Conservation (phyloP, 305 asterid species). For the Fraxinus dipetala region DNA sequence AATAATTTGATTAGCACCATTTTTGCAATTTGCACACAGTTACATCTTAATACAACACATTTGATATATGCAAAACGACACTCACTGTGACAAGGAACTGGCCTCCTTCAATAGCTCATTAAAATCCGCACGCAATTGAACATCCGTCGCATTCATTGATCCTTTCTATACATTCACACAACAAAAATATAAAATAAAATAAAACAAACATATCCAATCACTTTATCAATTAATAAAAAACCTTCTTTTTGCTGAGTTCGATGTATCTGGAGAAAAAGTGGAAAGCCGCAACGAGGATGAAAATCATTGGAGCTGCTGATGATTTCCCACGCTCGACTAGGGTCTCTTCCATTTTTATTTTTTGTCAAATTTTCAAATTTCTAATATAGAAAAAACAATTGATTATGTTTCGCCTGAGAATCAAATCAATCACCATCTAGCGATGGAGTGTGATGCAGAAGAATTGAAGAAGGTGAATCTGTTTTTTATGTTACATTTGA, state of each 20-base stretch:
- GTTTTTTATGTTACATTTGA: neutral
- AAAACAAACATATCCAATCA: neutral
- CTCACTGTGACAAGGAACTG: conserved; percentile 70
- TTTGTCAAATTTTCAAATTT: neutral
- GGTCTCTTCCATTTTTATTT: conserved; percentile 46
- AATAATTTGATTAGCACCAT: no score
- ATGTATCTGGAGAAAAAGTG: conserved; percentile 59
- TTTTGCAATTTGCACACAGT: no score
- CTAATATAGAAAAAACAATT: neutral
- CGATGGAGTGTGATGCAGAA: neutral
- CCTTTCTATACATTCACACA: conserved; percentile 42
- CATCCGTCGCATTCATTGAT: conserved; percentile 39
- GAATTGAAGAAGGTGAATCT: neutral
- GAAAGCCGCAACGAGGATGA: conserved; percentile 54
- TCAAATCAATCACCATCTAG: neutral
- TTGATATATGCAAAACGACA: neutral
- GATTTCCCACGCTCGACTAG: conserved; percentile 47
- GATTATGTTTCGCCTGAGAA: neutral
- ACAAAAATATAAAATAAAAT: neutral
- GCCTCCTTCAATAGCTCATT: conserved; percentile 79
- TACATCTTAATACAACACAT: no score
- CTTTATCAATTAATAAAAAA: neutral
- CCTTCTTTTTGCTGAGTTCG: conserved; percentile 58
- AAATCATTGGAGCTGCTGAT: conserved; percentile 65
- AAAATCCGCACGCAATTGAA: conserved; percentile 59